Evolutionary conservation across 257 asterid genomes (phyloP).

Genomic region (Solanum medicagineum): DNA sequence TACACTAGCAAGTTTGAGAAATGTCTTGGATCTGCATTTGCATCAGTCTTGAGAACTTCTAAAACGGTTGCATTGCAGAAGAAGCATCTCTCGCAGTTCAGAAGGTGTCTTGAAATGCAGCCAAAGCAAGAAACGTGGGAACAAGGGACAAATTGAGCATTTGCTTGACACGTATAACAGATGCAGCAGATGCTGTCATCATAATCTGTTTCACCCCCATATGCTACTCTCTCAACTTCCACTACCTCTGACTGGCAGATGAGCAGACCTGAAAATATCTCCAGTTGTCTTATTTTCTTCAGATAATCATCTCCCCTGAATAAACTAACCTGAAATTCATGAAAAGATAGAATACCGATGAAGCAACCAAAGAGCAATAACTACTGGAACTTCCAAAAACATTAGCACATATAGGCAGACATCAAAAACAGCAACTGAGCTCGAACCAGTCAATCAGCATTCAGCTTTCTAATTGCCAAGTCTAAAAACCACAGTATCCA

Average conservation of each 20-base stretch:
- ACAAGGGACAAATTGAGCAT: conserved; percentile 59
- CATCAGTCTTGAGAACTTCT: conserved; percentile 30
- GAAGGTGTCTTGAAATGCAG: conserved; percentile 85
- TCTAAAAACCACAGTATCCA: background rate
- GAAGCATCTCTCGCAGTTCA: conserved; percentile 88
- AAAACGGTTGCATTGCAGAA: conserved; percentile 70
- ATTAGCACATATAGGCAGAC: background rate
- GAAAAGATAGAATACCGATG: background rate
- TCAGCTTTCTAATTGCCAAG: background rate
- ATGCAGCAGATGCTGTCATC: conserved; percentile 71
- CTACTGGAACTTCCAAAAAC: background rate
- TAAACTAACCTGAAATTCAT: conserved; percentile 44
- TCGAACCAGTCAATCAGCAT: background rate
- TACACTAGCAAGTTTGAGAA: background rate
- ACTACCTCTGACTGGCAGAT: conserved; percentile 37
- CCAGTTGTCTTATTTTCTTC: conserved; percentile 45
- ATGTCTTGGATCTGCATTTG: conserved; percentile 4
- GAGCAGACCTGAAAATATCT: conserved; percentile 50
- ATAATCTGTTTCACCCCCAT: conserved; percentile 25
- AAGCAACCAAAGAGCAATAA: background rate
- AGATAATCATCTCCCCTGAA: conserved; percentile 44
- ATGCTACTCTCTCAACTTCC: conserved; percentile 23
- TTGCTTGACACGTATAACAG: conserved; percentile 53
- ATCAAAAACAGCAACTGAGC: background rate
- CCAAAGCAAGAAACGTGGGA: conserved; percentile 71